Base-by-base conservation (phyloP, 345 rosid genomes). In the Eucalyptus brandiana region DNA sequence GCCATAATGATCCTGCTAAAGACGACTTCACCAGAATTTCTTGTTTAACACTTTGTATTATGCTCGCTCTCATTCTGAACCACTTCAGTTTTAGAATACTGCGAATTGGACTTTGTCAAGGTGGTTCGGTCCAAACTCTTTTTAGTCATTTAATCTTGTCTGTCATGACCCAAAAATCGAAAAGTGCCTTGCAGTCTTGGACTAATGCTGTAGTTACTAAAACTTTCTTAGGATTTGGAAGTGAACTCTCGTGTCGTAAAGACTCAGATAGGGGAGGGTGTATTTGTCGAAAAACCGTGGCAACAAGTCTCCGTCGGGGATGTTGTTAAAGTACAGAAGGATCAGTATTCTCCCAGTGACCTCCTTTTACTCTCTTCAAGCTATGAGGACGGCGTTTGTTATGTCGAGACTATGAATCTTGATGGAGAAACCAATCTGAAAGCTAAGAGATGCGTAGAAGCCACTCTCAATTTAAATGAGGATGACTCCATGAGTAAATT, bases 351-450 rank as follows among this genome's bases (percentile, higher is more conserved):
- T 86, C 96, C 99, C 0, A 90, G 94, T 86, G 98, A 96, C 92
- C 92, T 96, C 87, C 94, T 96, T 50, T 65, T 96, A 11, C 86
- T 96, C 65, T 96, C 98, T 7, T 94, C 96, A 1, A 95, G 98
- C 91, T 95, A 94, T 86, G 96, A 95, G 28, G 99, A 96, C 87
- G 98, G 98, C 30, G 91, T 96, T 45, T 96, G 97, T 90, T 96
- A 95, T 88, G 99, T 96, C 8, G 98, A 96, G 93, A 96, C 99
- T 2, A 96, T 94, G 99, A 96, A 96, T 37, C 93, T 96, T 34
- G 99, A 96, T 88, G 98, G 99, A 4, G 98, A 96, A 88, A 96
- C 98, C 21, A 96, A 94, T 88, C 88, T 96, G 92, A 96, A 96
- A 91, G 91, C 93, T 2, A 96, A 96, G 89, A 93, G 96, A 88